A percentile compares a stretch with the other conserved stretches of the same genome.
Evolutionary conservation across 768 basidiomycete genomes (phyloP).

Genomic region (Amanita pseudoporphyria): DNA sequence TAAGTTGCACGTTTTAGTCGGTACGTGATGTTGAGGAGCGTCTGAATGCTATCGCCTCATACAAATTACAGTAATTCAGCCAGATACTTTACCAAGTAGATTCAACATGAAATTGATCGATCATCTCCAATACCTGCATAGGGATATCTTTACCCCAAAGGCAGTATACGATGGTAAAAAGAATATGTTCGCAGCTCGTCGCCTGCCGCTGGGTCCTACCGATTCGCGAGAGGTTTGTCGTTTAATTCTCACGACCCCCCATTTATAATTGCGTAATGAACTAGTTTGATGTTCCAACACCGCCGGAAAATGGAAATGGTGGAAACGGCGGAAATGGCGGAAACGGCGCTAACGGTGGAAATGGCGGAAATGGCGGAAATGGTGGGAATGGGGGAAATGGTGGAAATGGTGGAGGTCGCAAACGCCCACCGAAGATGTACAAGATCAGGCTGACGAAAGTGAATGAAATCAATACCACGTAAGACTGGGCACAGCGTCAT

Average conservation of each 20-base stretch:
- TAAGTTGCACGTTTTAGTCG: constrained; percentile 16
- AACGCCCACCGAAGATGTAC: constrained; percentile 51
- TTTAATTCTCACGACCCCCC: neutral
- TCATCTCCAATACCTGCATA: constrained; percentile 50
- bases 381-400: constrained; percentile 23
- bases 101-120: constrained; percentile 66
- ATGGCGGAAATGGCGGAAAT: constrained; percentile 25
- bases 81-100: constrained; percentile 4
- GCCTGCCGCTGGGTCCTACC: constrained; percentile 47
- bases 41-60: neutral
- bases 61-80: neutral
- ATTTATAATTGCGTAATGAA: constrained; percentile 1
- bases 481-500: neutral
- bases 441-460: constrained; percentile 55
- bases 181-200: constrained; percentile 55
- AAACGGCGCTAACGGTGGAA: constrained; percentile 21
- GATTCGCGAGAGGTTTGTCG: constrained; percentile 41
- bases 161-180: constrained; percentile 76
- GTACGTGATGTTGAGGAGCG: constrained; percentile 18
- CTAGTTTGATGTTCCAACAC: constrained; percentile 55
- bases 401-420: constrained; percentile 20
- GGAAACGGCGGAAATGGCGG: constrained; percentile 21
- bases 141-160: constrained; percentile 61
- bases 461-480: constrained; percentile 42
- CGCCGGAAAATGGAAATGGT: too few species aligned